Evolutionary conservation across 805 yeast species (phyloP), one percentile per base, ranked within the genome.

Genomic region (Candida tammaniensis): DNA sequence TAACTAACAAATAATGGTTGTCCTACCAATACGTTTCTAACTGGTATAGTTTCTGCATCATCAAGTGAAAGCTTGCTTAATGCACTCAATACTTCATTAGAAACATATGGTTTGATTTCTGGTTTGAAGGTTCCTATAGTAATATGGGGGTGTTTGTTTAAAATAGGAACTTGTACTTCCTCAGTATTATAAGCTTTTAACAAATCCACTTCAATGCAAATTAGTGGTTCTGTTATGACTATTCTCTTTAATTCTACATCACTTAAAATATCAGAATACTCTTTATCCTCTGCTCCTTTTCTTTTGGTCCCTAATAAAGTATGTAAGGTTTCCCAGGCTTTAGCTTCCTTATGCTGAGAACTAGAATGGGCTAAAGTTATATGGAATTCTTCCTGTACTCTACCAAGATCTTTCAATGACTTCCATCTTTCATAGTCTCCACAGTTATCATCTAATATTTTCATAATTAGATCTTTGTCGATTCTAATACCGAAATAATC

Each of bases 341-440:
- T 26, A 4, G 29, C 30, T 12, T 35, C 17, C 6, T 21, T n/a
- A 2, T 19, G 21, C 34, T 21, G 27, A 20, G 42, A 10, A 5
- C 44, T 40, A 3, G 45, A 23, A 49, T 84, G 94, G 4, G 75
- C 65, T 27, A 84, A 50, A 0, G 95, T 86, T 3, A 85, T 72
- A 50, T 86, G 95, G 44, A 84, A 80, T 18, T 66, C 66, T 0
- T 51, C 32, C 43, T 78, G 86, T 1, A 81, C 53, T 21, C 78
- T 33, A 21, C 59, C 44, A 9, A 76, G 38, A 3, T 21, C 23
- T 21, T 36, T 30, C 59, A 44, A 24, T 20, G 22, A 10, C 7
- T 24, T 12, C 42, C 40, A 36, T 3, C 17, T n/a, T 8, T 32
- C 59, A 62, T 15, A 49, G 38, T 22, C 19, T 17, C 7, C 16